Evolutionary conservation across 1,284 basidiomycete genomes (phyloP), one percentile per base, ranked within the genome.

Genomic region (Fomes fomentarius): DNA sequence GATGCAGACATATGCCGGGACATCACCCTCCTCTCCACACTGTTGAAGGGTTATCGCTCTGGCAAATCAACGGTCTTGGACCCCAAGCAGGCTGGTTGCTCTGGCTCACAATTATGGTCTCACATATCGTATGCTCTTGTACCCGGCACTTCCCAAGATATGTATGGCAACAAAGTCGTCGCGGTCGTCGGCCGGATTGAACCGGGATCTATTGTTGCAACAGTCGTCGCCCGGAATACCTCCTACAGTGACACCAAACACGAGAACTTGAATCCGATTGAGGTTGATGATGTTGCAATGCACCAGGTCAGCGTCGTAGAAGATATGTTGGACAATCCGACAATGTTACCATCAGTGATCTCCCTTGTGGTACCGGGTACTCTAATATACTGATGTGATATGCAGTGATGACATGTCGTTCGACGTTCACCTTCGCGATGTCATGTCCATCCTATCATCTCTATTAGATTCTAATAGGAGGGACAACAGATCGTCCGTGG

Each of bases 391-490:
- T 39, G 26, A 37, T n/a, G 15, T 26, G 12, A 15, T 14, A n/a
- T 39, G 37, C 26, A 37, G 34, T 38, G 22, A 37, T 34, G 24
- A 11, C 10, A 17, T 17, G 12, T 28, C 12, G 8, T 26, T 39
- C 46, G 21, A 19, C 4, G 10, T 25, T 17, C 43, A 44, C 34
- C 15, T 47, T 14, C 9, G 24, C 10, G 22, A 37, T 39, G 33
- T 39, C 33, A 47, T 47, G 46, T 47, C 46, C 37, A 39, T 39
- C 34, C 12, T 39, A 19, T n/a, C 34, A 34, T 38, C 15, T 15
- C 33, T 30, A 17, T 28, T 37, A 26, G 15, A 9, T 37, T 17
- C 37, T 37, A 26, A 38, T 21, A 25, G 4, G 21, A 8, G 35
- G n/a, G n/a, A n/a, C n/a, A n/a, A n/a, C n/a, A n/a, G n/a, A n/a